Base-by-base conservation (phyloP, 1,284 basidiomycete species). In the Mycena sp. region DNA sequence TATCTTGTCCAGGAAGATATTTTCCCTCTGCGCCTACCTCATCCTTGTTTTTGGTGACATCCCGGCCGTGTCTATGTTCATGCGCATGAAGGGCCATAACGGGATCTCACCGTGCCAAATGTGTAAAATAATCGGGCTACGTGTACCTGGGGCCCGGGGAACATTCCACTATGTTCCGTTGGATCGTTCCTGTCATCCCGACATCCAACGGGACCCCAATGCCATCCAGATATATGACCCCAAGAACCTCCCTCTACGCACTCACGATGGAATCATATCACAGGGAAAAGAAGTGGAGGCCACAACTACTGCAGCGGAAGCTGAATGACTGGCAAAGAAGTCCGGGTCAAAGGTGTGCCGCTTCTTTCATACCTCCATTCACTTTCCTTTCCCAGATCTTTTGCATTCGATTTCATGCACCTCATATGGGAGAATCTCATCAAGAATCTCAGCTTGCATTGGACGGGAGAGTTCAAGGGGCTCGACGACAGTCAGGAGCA, bases 371-470 rank as follows among this genome's bases (percentile, higher is more conserved):
- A 50, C 48, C 68, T 84, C 2, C 52, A 68, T 0, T 82, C 78
- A 0, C 65, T 85, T 1, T 69, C 65, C 0, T 81, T 82, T 51
- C 79, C 82, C 0, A 0, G 26, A 0, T 83, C 78, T 0, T 84
- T 84, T 55, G 81, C 79, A 0, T 78, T 76, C 57, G 78, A 85
- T 60, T 82, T 83, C 67, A 85, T 84, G 83, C 82, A 85, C 57
- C 72, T 83, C 0, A 71, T 83, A 19, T 80, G 68, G 65, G 79
- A 81, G 64, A 83, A 83, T 53, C 38, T 78, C 0, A 58, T 82
- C 32, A 71, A 71, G 43, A 81, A 81, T 55, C 72, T 85, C 0
- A 71, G 82, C 44, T 61, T 68, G 0, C 71, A 77, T 0, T 84
- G 81, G 79, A 79, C 75, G 1, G 77, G 78, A 0, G 59, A 69